A percentile compares a stretch with the other conserved stretches of the same genome.
Evolutionary conservation across 352 stramenopile species (phyloP).

Genomic region (Phytophthora citricola): DNA sequence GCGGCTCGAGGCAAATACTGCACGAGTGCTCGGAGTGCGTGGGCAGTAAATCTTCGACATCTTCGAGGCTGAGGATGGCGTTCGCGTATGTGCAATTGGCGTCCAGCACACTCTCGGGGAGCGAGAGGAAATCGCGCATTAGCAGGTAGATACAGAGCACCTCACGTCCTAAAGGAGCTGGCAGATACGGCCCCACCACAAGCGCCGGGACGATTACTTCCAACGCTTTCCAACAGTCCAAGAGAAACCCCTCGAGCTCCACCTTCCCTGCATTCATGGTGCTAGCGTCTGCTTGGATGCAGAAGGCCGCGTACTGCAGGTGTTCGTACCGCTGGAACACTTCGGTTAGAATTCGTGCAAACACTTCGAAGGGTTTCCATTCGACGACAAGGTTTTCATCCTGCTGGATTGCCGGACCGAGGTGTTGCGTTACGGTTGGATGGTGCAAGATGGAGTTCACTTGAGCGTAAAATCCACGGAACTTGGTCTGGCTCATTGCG

Average conservation of each 20-base stretch:
- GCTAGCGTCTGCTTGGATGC: constrained; percentile 45
- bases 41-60: constrained; percentile 48
- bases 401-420: constrained; percentile 18
- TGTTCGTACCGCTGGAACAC: constrained; percentile 48
- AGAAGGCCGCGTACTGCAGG: constrained; percentile 48
- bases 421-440: constrained; percentile 34
- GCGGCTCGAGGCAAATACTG: constrained; percentile 64
- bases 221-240: constrained; percentile 52
- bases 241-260: constrained; percentile 56
- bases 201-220: constrained; percentile 56
- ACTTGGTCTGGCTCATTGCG: constrained; percentile 68
- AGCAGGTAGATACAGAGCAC: constrained; percentile 55
- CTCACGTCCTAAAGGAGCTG: constrained; percentile 38
- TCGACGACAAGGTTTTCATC: constrained; percentile 27
- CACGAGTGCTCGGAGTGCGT: constrained; percentile 47
- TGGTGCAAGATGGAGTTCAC: constrained; percentile 50
- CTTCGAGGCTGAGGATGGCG: constrained; percentile 63
- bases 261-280: constrained; percentile 41
- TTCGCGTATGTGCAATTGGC: constrained; percentile 63
- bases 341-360: constrained; percentile 44
- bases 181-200: constrained; percentile 51
- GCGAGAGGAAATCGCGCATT: constrained; percentile 60
- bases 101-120: constrained; percentile 54
- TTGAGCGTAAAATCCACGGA: constrained; percentile 55
- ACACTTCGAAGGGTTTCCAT: constrained; percentile 62